Conservation (phyloP, 257 asterid species). For the Voacanga thouarsii region DNA sequence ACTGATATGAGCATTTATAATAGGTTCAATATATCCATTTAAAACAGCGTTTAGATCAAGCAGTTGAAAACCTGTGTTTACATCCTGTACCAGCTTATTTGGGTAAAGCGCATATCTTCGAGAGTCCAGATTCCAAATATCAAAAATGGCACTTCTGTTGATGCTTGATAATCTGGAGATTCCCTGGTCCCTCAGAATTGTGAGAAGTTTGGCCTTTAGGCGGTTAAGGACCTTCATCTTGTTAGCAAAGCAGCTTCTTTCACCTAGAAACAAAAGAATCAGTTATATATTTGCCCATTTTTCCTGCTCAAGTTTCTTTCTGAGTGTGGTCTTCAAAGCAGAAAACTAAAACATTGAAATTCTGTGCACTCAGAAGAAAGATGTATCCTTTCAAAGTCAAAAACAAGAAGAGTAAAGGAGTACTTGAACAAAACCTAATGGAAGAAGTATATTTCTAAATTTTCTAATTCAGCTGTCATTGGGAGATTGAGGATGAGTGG, state of each 20-base stretch:
- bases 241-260: slow-evolving; percentile 72
- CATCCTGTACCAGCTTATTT: slow-evolving; percentile 55
- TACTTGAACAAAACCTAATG: neutral
- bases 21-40: slow-evolving; percentile 69
- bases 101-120: slow-evolving; percentile 51
- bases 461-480: neutral
- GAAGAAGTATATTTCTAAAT: too few species aligned
- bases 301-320: neutral
- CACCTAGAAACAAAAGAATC: slow-evolving; percentile 40
- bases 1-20: slow-evolving; percentile 60
- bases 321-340: neutral
- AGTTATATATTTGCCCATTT: neutral
- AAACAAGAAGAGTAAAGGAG: neutral
- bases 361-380: neutral
- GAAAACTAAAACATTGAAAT: neutral
- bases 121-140: slow-evolving; percentile 46
- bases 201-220: slow-evolving; percentile 67
- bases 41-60: slow-evolving; percentile 48
- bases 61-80: slow-evolving; percentile 51
- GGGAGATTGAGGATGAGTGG: neutral
- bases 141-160: slow-evolving; percentile 26
- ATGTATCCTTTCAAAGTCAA: neutral
- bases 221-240: slow-evolving; percentile 76
- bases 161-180: slow-evolving; percentile 33
- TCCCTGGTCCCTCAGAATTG: slow-evolving; percentile 42